Base-by-base conservation (phyloP, 768 basidiomycete genomes). In the Rhizopogon vesiculosus region DNA sequence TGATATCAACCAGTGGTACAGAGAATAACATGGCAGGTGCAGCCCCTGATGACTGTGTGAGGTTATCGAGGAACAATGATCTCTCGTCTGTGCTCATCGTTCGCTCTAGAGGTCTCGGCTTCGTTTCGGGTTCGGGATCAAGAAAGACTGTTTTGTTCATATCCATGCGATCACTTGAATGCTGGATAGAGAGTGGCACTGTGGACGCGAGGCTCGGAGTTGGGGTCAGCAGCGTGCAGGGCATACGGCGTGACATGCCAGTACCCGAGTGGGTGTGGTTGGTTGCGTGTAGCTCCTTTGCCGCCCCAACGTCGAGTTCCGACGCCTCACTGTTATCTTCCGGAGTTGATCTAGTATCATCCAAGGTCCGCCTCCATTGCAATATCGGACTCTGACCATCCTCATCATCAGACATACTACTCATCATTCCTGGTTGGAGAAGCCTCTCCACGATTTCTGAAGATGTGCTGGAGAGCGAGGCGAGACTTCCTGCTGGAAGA, bases 51-150 rank as follows among this genome's bases (percentile, higher is more conserved):
- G 69, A 55, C 64, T 63, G 25, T 66, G 46, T 65, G 53, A 86
- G 74, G 48, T 72, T 74, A 7, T 75, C 66, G 25, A 84, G 62
- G 68, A 86, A 85, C 8, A 65, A 50, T 45, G 77, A 73, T 28
- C 84, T 81, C 61, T 84, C 75, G 52, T 77, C 76, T 25, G 72
- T 61, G 56, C 80, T 83, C 77, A 84, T 78, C 13, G 71, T 66
- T 33, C 82, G 79, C 12, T 60, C 56, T 29, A 83, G 72, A n/a
- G 75, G 70, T 44, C 56, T 64, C 25, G 59, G 56, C 54, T 55
- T 59, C 43, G 48, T 44, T 13, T 62, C 51, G 3, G 51, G 16
- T 33, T 61, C 54, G 16, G 65, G 60, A 22, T 61, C 61, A 18
- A 67, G 51, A 52, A 63, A 69, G 8, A 66, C 43, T 1, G 69